A percentile compares a stretch with the other conserved stretches of the same genome.
phyloP scores from a whole-genome alignment of 371 early-diverging fungal genomes.

The Saksenaea vasiformis region DNA sequence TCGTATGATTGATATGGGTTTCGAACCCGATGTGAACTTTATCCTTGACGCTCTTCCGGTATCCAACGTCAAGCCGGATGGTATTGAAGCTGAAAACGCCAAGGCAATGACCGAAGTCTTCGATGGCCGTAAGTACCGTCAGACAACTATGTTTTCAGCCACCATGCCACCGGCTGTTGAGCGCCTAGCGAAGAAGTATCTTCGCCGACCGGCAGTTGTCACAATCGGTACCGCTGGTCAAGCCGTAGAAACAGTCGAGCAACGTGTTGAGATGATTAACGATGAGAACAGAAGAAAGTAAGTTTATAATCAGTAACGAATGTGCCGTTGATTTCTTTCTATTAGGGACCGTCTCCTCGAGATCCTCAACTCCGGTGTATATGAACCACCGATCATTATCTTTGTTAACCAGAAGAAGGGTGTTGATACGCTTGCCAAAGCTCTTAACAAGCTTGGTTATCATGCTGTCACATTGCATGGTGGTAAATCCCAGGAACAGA shows the following conservation, averaged over 20 bases:
- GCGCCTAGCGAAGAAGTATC: conserved; percentile 89
- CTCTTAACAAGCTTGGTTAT: conserved; percentile 70
- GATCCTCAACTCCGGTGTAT: conserved; percentile 66
- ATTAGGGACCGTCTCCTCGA: conserved; percentile 74
- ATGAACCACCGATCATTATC: conserved; percentile 89
- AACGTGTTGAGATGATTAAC: conserved; percentile 89
- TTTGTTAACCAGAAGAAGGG: conserved; percentile 97
- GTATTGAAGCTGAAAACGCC: conserved; percentile 69
- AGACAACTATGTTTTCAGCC: conserved; percentile 99
- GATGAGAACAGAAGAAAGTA: conserved; percentile 86
- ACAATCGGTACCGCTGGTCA: conserved; percentile 98
- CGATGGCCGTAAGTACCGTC: conserved; percentile 73
- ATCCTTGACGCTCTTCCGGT: conserved; percentile 94
- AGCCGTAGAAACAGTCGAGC: conserved; percentile 93
- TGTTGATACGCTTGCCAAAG: conserved; percentile 74
- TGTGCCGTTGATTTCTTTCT: background rate
- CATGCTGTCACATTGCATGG: conserved; percentile 88
- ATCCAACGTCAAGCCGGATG: conserved; percentile 86
- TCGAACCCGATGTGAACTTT: conserved; percentile 92
- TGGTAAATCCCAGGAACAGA: conserved; percentile 95
- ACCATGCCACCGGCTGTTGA: conserved; percentile 99
- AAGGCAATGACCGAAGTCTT: conserved; percentile 38
- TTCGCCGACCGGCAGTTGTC: conserved; percentile 93
- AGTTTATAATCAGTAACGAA: conserved; percentile 5
- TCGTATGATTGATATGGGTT: conserved; percentile 98